Evolutionary conservation across 2,329 filamentous ascomycete species (phyloP), one percentile per base, ranked within the genome.

Genomic region (Reticulascus tulasneorum): DNA sequence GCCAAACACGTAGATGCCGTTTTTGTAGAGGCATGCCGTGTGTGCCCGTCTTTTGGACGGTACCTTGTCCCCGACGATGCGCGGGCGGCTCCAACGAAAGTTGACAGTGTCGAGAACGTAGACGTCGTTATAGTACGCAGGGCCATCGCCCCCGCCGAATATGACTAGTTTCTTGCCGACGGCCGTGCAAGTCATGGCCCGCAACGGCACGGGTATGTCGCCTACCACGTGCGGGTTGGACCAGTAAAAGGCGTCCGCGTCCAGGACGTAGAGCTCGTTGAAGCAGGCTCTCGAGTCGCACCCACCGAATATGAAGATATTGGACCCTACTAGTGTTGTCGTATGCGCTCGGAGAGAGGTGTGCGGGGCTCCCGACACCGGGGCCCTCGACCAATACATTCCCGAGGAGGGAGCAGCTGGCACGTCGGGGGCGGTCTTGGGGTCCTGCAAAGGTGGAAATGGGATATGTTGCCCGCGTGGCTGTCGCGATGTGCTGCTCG

Each of bases 91-190:
- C 79, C 80, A 85, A 15, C 77, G 72, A 54, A 80, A 82, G 54
- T 79, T 85, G 42, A 79, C 67, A 16, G 80, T 85, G 52, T 85
- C 81, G n/a, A 84, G 66, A 29, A 85, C 77, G 53, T 84, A 84
- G 15, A 85, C 74, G 48, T 84, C 79, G 51, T 84, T 84, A 57
- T 84, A 84, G 58, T 85, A 85, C 17, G 77, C 73, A 1, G 80
- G 80, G 0, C 81, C 81, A 49, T 85, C 81, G 37, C 81, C 81
- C 28, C 81, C 81, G 35, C 81, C 81, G 51, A 85, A 84, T 3
- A 85, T 69, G 27, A 85, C 73, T 19, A 85, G 67, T 57, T 82
- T 84, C 64, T 83, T 83, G 47, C 79, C 79, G 15, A 84, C 79
- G 17, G 80, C 79, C 5, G 81, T 85, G 52, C 78, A 83, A 6